Conservation (phyloP, 768 basidiomycete species). For the Asterophora lycoperdoides region DNA sequence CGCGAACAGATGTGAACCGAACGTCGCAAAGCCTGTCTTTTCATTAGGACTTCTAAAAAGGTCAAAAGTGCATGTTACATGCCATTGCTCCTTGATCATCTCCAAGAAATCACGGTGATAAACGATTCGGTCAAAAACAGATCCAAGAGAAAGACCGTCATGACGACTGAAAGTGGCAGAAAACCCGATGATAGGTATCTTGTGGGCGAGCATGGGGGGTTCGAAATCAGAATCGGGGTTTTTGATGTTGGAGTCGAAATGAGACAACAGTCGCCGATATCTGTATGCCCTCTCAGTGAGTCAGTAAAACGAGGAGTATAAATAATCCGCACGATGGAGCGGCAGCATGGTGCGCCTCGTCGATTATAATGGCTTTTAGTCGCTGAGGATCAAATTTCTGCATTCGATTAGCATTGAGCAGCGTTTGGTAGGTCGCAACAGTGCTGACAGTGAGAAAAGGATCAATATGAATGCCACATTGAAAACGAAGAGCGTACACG, state of each 20-base stretch:
- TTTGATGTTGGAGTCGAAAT: constrained; percentile 68
- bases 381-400: constrained; percentile 67
- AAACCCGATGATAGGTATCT: constrained; percentile 86
- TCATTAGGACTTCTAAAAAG: constrained; percentile 15
- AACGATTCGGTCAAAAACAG: constrained; percentile 87
- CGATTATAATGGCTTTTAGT: constrained; percentile 78
- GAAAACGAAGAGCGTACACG: constrained; percentile 49
- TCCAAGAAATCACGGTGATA: constrained; percentile 88
- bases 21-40: constrained; percentile 73
- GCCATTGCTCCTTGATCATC: constrained; percentile 94
- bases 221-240: constrained; percentile 43
- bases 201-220: constrained; percentile 36
- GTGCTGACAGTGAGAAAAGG: constrained; percentile 43
- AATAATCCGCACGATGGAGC: constrained; percentile 68
- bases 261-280: constrained; percentile 79
- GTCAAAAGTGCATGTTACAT: constrained; percentile 9
- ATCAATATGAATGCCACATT: not conserved
- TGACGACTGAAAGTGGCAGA: constrained; percentile 93
- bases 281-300: constrained; percentile 25
- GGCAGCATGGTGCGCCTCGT: constrained; percentile 95
- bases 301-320: not conserved
- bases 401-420: constrained; percentile 58
- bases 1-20: constrained; percentile 78
- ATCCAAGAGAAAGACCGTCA: constrained; percentile 84
- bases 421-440: constrained; percentile 86